Base-by-base conservation (phyloP, 2,329 filamentous ascomycete species). In the Cladophialophora chaetospira region DNA sequence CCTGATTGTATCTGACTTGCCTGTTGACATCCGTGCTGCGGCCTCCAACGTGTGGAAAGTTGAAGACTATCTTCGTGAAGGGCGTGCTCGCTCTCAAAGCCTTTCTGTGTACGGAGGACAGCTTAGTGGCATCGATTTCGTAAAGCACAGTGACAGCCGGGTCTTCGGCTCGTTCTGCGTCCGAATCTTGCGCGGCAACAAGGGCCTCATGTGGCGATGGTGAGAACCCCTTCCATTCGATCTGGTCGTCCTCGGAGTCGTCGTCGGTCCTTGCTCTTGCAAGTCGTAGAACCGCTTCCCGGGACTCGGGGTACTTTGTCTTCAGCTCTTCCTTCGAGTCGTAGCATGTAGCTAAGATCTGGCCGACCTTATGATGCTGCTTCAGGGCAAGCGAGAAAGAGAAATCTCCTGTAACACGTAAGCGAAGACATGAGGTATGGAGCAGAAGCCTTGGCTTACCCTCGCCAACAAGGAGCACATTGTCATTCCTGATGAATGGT, bases 41-140 rank as follows among this genome's bases (percentile, higher is more conserved):
- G 43, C 94, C 94, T 62, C 94, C 94, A 3, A 95, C 88, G 76
- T 99, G 94, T 31, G 94, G 94, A 73, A 99, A 99, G 79, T 97
- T 96, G 83, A 97, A 99, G 64, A 93, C 80, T 61, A 97, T 87
- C 55, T 85, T 82, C 71, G 96, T 86, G 79, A 88, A 92, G 3
- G 77, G 72, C 3, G 73, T 73, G 13, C 67, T 67, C 23, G 56
- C 45, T 43, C 58, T 54, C 5, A 63, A 49, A 17, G 49, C 44
- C 43, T 63, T 63, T 15, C 59, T 53, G 38, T 71, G 72, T 29
- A 64, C 63, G 2, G 67, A 61, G 5, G 65, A 55, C 26, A 77
- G 68, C 64, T 76, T 76, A 44, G 70, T 71, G 0, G 74, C 75
- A 53, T 77, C 75, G 15, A 78, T 69, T 15, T 72, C 74, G 63